Base-by-base conservation (phyloP, 192 early-diverging fungal genomes). In the Coemansia sp. region DNA sequence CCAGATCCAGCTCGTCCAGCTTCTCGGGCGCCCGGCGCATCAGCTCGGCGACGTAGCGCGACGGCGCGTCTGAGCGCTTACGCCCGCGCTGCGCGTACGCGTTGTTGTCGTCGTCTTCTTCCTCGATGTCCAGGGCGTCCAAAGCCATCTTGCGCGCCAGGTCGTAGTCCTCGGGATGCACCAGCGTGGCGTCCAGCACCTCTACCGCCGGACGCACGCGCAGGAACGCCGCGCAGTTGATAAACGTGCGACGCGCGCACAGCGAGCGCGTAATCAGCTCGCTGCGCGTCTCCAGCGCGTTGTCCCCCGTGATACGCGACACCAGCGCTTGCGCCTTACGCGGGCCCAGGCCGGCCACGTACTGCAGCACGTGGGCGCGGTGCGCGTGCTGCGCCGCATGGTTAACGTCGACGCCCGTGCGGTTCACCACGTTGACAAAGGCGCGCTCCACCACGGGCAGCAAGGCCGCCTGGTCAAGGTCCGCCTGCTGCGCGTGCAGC, bases 111-210 rank as follows among this genome's bases (percentile, higher is more conserved):
- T 87, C 84, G 18, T 73, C 89, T 40, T 91, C 89, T 19, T 87
- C 87, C 48, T 90, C 89, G 52, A 94, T 85, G 65, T 96, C 96
- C 45, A 98, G 73, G 0, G 95, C 94, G 66, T 96, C 95, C 5
- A 90, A 86, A 12, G 91, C 94, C 94, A 98, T 98, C 76, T 99
- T 94, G 27, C 95, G 84, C 1, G 95, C 95, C 39, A 98, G 73
- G 30, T 90, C 89, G 62, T 99, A 99, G 67, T 98, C 91, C 71
- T 95, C 88, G 7, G 92, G 93, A 68, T 98, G 96, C 47, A 99
- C 91, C 39, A 94, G 85, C 27, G 94, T 99, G 53, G 91, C 88
- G 73, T 99, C 96, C 33, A 99, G 78, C 25, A 92, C 81, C 66
- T 97, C 95, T n/a, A 76, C 77, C 8, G 77, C 58, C 45, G 82